A percentile compares a stretch with the other conserved stretches of the same genome.
These are phyloP conservation scores for Boletellus deceptivus DNA, from an alignment of 1,284 basidiomycete genomes.

Conservation along the genomic window DNA sequence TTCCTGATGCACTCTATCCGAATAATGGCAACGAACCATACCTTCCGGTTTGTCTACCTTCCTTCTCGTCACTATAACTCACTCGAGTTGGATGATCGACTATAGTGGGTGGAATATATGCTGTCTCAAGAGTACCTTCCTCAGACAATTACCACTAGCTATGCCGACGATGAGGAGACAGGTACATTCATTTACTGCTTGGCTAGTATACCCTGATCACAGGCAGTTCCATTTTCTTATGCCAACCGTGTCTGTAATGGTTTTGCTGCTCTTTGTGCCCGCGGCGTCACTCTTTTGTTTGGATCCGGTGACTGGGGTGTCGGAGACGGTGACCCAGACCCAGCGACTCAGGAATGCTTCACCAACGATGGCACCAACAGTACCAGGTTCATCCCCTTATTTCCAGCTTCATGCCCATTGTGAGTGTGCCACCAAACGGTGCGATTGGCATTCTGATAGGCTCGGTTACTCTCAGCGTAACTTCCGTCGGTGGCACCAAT, in stretches of 20 bases:
- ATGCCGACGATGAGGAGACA: constrained; percentile 70
- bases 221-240: constrained; percentile 60
- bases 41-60: neutral
- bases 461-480: constrained; percentile 39
- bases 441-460: constrained; percentile 1
- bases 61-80: neutral
- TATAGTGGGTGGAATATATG: constrained; percentile 61
- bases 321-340: constrained; percentile 53
- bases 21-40: constrained; percentile 67
- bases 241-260: constrained; percentile 54
- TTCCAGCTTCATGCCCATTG: constrained; percentile 50
- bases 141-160: constrained; percentile 26
- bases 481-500: constrained; percentile 59
- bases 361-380: constrained; percentile 57
- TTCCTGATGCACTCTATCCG: constrained; percentile 41
- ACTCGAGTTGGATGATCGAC: constrained; percentile 5
- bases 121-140: constrained; percentile 36
- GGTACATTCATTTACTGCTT: constrained; percentile 32
- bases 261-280: constrained; percentile 57
- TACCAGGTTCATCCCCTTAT: constrained; percentile 56
- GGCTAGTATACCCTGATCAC: constrained; percentile 1
- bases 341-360: constrained; percentile 51
- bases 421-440: constrained; percentile 11
- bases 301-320: constrained; percentile 69
- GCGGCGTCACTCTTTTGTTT: constrained; percentile 63